Evolutionary conservation across 306 rosid genomes (phyloP), one percentile per base, ranked within the genome.

Genomic region (Vigna hirtella): DNA sequence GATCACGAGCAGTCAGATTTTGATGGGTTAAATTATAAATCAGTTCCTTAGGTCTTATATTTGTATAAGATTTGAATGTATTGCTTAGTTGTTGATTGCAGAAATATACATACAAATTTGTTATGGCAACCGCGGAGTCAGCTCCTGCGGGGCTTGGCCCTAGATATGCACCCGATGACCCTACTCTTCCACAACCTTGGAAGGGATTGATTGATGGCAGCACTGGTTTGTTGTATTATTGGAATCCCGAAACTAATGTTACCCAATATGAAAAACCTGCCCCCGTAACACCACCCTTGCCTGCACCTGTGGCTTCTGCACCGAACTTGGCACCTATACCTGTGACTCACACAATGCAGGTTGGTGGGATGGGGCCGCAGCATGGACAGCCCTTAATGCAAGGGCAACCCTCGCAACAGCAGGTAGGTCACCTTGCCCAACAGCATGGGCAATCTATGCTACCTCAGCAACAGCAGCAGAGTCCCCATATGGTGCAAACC

Each of bases 191-290:
- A 2, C 72, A 74, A 18, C 99, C 98, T 0, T 96, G 99, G 99
- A 93, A 88, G 84, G 99, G 98, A 26, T 81, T 96, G 88, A 91
- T 96, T 81, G 99, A 96, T 81, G 99, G 98, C 40, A 88, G 91
- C 77, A 87, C 97, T 1, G 96, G 97, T 59, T 1, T 89, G 34
- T 82, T 90, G 16, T 96, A 96, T 80, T 96, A 91, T 78, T 93
- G 99, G 99, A 96, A 96, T 71, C 98, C 98, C 59, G 99, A 96
- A 80, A 93, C 99, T 2, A 96, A 93, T 38, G 48, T 93, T 26
- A 96, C 99, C 10, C 99, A 96, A 26, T 96, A 96, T 70, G 99
- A 96, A 70, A 96, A 87, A 73, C 99, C 98, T 0, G 84, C 74
- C 0, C 74, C 89, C 9, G 30, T 73, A 82, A 66, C 85, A 14